These are phyloP conservation scores for Huntiella decipiens DNA, from an alignment of 2,329 filamentous ascomycete species.

Conservation along the genomic window DNA sequence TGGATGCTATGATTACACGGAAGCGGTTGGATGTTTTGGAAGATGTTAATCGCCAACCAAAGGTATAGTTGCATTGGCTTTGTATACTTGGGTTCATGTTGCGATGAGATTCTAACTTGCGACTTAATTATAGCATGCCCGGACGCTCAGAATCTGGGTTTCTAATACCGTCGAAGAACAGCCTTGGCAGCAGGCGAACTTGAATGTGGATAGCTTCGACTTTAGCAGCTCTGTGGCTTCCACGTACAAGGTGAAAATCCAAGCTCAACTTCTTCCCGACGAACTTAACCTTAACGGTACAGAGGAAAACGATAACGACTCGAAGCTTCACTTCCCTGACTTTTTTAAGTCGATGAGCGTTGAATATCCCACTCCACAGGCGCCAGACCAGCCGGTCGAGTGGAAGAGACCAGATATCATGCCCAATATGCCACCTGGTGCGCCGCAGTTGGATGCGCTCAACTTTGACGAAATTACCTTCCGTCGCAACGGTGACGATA, in stretches of 20 bases:
- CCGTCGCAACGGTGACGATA: slow-evolving; percentile 80
- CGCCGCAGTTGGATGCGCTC: slow-evolving; percentile 37
- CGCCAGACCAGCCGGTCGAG: slow-evolving; percentile 43
- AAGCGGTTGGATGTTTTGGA: slow-evolving; percentile 86
- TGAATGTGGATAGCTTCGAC: slow-evolving; percentile 60
- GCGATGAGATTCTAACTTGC: background rate
- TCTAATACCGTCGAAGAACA: slow-evolving; percentile 90
- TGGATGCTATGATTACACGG: slow-evolving; percentile 85
- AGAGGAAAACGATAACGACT: slow-evolving; percentile 18
- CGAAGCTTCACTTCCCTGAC: slow-evolving; percentile 39
- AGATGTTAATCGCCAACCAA: slow-evolving; percentile 52
- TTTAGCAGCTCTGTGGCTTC: slow-evolving; percentile 61
- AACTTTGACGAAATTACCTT: slow-evolving; percentile 89
- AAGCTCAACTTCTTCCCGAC: slow-evolving; percentile 65
- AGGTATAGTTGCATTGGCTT: slow-evolving; percentile 25
- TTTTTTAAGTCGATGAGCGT: slow-evolving; percentile 70
- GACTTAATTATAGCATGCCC: slow-evolving; percentile 6
- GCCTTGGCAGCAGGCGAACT: slow-evolving; percentile 54
- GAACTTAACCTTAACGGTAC: slow-evolving; percentile 19
- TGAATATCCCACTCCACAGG: slow-evolving; percentile 46
- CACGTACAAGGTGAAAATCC: slow-evolving; percentile 78
- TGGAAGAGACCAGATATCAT: slow-evolving; percentile 67
- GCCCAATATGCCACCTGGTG: slow-evolving; percentile 29
- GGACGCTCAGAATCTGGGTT: slow-evolving; percentile 77
- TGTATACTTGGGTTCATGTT: background rate